A percentile compares a stretch with the other conserved stretches of the same genome.
These are phyloP conservation scores for Pyrus pyrifolia DNA, from an alignment of 306 rosid species.

Conservation along the genomic window DNA sequence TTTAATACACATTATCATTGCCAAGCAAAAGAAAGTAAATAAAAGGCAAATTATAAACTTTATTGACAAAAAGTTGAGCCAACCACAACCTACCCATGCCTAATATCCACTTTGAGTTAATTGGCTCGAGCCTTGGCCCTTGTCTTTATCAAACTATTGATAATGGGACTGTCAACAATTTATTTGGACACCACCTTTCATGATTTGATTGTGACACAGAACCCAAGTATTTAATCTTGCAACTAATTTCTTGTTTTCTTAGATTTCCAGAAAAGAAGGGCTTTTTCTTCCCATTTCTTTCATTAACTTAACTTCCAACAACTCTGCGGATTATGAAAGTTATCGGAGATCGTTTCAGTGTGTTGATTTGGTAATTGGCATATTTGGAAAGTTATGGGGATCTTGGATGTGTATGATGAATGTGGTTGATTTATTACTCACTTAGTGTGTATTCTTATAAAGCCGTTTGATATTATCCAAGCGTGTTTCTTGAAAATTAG, in stretches of 20 bases:
- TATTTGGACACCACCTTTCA: not conserved
- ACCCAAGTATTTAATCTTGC: not conserved
- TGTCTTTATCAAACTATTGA: not conserved
- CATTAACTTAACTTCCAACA: not conserved
- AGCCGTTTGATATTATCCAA: too few species aligned
- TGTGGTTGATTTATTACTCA: too few species aligned
- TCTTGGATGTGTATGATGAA: too few species aligned
- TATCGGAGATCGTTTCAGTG: not conserved
- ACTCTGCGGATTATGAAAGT: not conserved
- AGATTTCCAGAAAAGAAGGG: not conserved
- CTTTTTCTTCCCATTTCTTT: not conserved
- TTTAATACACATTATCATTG: too few species aligned
- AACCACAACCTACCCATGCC: not conserved
- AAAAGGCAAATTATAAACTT: not conserved
- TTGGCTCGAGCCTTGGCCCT: not conserved
- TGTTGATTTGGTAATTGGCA: too few species aligned
- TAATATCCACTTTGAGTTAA: not conserved
- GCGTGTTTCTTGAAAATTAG: too few species aligned
- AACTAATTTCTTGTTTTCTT: not conserved
- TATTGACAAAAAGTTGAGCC: not conserved
- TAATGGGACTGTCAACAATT: not conserved
- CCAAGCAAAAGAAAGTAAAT: not conserved
- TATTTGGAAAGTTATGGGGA: too few species aligned
- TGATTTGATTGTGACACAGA: not conserved
- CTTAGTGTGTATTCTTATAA: too few species aligned